These are phyloP conservation scores for Adansonia grandidieri DNA, from an alignment of 441 rosid genomes.

Conservation along the genomic window DNA sequence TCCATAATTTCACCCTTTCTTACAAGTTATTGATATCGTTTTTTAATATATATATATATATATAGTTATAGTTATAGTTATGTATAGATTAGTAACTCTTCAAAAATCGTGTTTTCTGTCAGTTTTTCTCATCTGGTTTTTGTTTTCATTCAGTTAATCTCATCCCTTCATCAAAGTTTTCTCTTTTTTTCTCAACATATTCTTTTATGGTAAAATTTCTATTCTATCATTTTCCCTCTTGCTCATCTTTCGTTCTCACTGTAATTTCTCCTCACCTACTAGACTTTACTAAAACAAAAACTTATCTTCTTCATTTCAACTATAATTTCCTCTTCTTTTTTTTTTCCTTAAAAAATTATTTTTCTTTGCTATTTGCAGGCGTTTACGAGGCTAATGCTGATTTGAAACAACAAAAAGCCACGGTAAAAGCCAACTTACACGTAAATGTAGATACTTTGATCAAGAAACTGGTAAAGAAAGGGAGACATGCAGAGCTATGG, in stretches of 20 bases:
- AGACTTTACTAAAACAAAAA: neutral
- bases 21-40: neutral
- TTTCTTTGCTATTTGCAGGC: conserved; percentile 43
- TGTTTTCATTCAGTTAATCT: conserved; percentile 12
- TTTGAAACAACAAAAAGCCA: conserved; percentile 69
- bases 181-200: conserved; percentile 12
- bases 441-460: conserved; percentile 63
- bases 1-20: neutral
- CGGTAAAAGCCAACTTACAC: conserved; percentile 53
- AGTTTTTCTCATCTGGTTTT: conserved; percentile 15
- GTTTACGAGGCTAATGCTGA: conserved; percentile 63
- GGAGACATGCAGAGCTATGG: conserved; percentile 88
- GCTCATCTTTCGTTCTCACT: neutral
- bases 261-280: neutral
- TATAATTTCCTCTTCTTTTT: neutral
- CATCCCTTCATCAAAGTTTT: conserved; percentile 12
- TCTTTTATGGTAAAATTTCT: conserved; percentile 1
- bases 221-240: neutral
- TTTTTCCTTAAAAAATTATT: neutral
- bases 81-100: neutral
- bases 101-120: neutral
- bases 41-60: neutral
- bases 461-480: conserved; percentile 60
- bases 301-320: neutral
- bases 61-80: neutral